Percentiles rank a stretch among this genome's conserved stretches.
These are phyloP conservation scores for Ustulina deusta DNA, from an alignment of 2,329 filamentous ascomycete genomes.

Conservation along the genomic window DNA sequence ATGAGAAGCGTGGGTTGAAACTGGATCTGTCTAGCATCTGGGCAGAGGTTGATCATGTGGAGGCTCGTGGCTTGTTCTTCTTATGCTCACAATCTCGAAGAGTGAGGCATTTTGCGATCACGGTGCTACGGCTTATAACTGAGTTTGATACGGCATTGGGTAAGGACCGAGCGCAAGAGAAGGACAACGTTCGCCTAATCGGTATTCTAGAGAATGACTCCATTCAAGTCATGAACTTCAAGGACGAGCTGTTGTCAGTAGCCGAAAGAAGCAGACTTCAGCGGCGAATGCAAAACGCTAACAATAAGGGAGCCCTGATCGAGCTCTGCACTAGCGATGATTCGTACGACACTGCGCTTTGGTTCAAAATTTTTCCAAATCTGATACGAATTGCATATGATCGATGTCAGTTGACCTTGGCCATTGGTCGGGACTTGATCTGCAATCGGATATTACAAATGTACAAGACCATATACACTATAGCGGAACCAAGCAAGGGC, in stretches of 20 bases:
- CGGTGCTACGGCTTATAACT: constrained; percentile 88
- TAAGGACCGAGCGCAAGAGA: constrained; percentile 69
- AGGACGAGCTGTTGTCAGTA: constrained; percentile 89
- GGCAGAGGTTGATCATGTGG: constrained; percentile 95
- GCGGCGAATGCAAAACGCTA: constrained; percentile 86
- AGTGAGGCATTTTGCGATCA: constrained; percentile 91
- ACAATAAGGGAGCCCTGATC: constrained; percentile 85
- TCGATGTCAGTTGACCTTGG: constrained; percentile 90
- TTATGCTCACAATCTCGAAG: constrained; percentile 93
- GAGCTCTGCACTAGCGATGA: constrained; percentile 96
- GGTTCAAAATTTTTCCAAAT: constrained; percentile 98
- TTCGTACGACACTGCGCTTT: constrained; percentile 92
- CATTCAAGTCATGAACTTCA: constrained; percentile 88
- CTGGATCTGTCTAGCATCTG: constrained; percentile 89
- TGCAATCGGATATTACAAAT: constrained; percentile 94
- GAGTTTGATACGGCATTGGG: constrained; percentile 93
- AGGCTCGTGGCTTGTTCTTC: constrained; percentile 97
- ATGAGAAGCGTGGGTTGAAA: constrained; percentile 79
- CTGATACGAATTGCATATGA: constrained; percentile 91
- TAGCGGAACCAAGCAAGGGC: constrained; percentile 79
- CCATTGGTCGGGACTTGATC: constrained; percentile 89
- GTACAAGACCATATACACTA: constrained; percentile 82
- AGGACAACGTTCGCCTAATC: constrained; percentile 81
- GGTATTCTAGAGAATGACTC: constrained; percentile 92
- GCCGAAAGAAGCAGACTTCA: constrained; percentile 93